phyloP scores from a whole-genome alignment of 371 early-diverging fungal genomes.

The Thermomucor indicae-seudaticae region DNA sequence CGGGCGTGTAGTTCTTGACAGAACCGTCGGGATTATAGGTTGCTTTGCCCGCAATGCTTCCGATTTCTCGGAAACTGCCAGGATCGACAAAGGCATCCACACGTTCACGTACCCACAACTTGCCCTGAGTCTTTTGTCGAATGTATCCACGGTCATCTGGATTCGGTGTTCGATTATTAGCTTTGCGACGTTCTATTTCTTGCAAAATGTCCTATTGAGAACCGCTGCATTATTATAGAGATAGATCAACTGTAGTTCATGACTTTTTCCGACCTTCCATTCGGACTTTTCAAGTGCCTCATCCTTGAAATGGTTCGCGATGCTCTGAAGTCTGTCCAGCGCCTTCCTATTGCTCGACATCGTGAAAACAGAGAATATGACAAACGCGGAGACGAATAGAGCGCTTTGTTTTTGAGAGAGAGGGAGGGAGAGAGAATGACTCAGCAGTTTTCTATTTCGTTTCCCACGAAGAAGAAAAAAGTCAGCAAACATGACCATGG shows the following conservation, averaged over 20 bases:
- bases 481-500: no score
- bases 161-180: constrained; percentile 25
- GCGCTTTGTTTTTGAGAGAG: no score
- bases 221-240: no score
- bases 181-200: constrained; percentile 23
- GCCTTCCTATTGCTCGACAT: background rate
- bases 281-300: constrained; percentile 43
- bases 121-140: constrained; percentile 38
- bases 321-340: constrained; percentile 15
- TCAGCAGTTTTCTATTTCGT: no score
- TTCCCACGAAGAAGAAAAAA: no score
- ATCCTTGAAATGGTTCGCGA: constrained; percentile 25
- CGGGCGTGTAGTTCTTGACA: constrained; percentile 22
- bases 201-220: constrained; percentile 23
- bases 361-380: background rate
- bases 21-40: constrained; percentile 30
- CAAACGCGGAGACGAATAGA: background rate
- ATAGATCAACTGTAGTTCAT: no score
- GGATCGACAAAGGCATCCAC: constrained; percentile 31
- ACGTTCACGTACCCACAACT: constrained; percentile 43
- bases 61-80: constrained; percentile 29
- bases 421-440: no score
- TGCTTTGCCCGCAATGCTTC: constrained; percentile 33
- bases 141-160: constrained; percentile 32
- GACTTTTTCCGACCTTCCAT: constrained; percentile 27